Percentiles rank a stretch among this genome's conserved stretches.
Evolutionary conservation across 768 basidiomycete species (phyloP).

Genomic region (Chlorophyllum brunneum): DNA sequence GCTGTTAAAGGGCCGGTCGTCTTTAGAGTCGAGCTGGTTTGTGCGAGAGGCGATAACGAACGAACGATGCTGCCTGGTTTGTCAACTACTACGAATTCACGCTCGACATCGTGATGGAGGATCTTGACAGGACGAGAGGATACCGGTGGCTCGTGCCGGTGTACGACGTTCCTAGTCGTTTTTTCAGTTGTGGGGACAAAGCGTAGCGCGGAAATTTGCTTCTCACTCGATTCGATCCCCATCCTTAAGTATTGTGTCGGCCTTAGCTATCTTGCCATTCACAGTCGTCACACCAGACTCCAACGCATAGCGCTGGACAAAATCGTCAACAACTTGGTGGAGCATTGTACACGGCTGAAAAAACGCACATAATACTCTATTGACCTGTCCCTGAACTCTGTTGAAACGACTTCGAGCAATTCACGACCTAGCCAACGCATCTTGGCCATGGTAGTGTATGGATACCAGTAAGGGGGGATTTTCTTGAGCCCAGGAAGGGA

Average conservation of each 20-base stretch:
- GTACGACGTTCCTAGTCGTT: constrained; percentile 74
- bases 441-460: constrained; percentile 92
- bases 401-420: constrained; percentile 87
- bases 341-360: background rate
- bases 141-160: constrained; percentile 96
- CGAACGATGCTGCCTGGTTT: constrained; percentile 96
- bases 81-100: constrained; percentile 87
- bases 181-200: background rate
- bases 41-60: constrained; percentile 22
- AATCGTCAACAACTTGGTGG: background rate
- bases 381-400: constrained; percentile 90
- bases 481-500: constrained; percentile 60
- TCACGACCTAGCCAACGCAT: constrained; percentile 85
- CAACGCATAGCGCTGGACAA: constrained; percentile 50
- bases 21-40: constrained; percentile 11
- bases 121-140: constrained; percentile 80
- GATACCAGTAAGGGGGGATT: constrained; percentile 87
- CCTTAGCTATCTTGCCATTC: constrained; percentile 82
- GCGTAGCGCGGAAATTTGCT: background rate
- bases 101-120: constrained; percentile 70
- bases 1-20: constrained; percentile 40
- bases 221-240: constrained; percentile 90
- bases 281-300: constrained; percentile 94
- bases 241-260: constrained; percentile 74
- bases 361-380: constrained; percentile 92